Evolutionary conservation across 345 rosid genomes (phyloP).

Genomic region (Raphanus raphanistrum): DNA sequence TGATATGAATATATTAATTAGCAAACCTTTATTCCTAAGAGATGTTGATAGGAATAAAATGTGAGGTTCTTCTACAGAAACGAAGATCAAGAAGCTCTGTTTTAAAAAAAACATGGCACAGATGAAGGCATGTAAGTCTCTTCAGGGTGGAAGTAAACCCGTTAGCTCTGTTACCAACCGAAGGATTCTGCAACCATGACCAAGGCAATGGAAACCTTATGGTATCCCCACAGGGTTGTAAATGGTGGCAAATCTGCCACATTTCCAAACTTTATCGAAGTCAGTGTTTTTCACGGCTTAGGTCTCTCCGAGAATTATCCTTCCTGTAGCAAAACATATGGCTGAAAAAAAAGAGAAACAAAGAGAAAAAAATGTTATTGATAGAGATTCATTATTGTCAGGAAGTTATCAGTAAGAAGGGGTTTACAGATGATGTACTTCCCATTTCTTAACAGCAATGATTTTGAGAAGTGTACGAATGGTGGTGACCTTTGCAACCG

Average conservation of each 20-base stretch:
- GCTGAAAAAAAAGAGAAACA: conserved; percentile 44
- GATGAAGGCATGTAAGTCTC: conserved; percentile 80
- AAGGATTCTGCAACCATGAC: conserved; percentile 84
- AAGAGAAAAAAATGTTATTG: background rate
- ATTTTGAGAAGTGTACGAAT: too few species aligned
- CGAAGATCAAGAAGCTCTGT: conserved; percentile 51
- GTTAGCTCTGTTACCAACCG: conserved; percentile 62
- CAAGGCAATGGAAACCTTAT: conserved; percentile 68
- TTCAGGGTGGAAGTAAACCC: conserved; percentile 76
- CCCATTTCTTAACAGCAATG: too few species aligned
- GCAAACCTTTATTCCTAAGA: too few species aligned
- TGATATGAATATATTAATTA: too few species aligned
- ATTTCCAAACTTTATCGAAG: conserved; percentile 70
- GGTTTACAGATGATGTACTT: too few species aligned
- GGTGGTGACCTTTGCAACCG: too few species aligned
- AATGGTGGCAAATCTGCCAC: conserved; percentile 53
- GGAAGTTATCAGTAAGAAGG: background rate
- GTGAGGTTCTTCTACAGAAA: too few species aligned
- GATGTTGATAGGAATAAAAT: too few species aligned
- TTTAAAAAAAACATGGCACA: conserved; percentile 69
- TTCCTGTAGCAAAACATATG: conserved; percentile 59
- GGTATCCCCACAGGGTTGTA: conserved; percentile 73
- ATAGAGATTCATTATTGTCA: background rate
- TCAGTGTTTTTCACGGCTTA: conserved; percentile 56
- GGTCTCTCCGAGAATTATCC: conserved; percentile 61